Conservation (phyloP, 768 basidiomycete genomes). For the Lactifluus subvellereus region DNA sequence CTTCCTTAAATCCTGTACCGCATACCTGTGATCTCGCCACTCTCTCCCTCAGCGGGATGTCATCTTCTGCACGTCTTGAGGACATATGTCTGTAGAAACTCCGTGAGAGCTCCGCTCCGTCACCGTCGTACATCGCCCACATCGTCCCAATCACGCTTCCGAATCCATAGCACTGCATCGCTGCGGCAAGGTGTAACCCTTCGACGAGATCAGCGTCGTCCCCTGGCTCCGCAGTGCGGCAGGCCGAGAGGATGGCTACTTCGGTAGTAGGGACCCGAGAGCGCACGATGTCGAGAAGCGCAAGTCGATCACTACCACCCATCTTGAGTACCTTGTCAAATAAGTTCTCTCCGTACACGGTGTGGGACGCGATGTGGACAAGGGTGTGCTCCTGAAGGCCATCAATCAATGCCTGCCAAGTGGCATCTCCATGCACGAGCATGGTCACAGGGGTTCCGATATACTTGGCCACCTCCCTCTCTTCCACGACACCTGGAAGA, state of each 20-base stretch:
- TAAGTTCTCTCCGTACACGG: background rate
- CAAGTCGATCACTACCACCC: background rate
- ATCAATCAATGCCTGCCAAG: background rate
- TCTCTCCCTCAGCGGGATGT: background rate
- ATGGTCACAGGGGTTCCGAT: background rate
- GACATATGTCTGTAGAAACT: too few species aligned
- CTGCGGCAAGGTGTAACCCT: slow-evolving; percentile 10
- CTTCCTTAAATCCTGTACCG: slow-evolving; percentile 6
- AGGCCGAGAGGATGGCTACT: slow-evolving; percentile 10
- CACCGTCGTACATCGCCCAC: slow-evolving; percentile 19
- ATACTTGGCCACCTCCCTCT: background rate
- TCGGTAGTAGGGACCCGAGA: slow-evolving; percentile 6
- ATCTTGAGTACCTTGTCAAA: background rate
- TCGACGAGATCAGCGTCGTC: slow-evolving; percentile 9
- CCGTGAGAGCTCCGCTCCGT: background rate
- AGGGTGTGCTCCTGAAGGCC: background rate
- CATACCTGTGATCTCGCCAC: background rate
- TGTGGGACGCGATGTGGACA: slow-evolving; percentile 6
- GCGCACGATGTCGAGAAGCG: background rate
- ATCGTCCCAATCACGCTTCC: slow-evolving; percentile 20
- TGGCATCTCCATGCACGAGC: background rate
- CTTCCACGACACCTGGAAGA: background rate
- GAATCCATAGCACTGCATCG: slow-evolving; percentile 22
- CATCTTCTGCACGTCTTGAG: background rate
- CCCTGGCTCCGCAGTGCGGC: background rate